Evolutionary conservation across 805 yeast species (phyloP), one percentile per base, ranked within the genome.

Genomic region (Isabelozyma rhagii): DNA sequence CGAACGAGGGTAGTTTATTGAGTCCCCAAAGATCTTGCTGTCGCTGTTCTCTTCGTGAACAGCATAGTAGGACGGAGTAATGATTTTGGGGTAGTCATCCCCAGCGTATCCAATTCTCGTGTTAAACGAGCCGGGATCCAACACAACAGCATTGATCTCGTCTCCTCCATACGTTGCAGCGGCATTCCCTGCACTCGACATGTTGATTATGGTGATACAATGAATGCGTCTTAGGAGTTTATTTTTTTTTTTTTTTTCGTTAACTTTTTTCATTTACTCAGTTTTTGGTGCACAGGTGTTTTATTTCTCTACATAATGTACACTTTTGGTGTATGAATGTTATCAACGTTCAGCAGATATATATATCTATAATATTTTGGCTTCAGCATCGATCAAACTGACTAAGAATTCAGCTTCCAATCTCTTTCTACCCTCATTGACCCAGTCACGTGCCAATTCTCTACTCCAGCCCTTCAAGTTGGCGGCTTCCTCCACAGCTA

Each of bases 21-120:
- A 61, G 39, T 75, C 73, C 14, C 76, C 78, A 54, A 69, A 73
- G 48, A 55, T 61, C 57, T 52, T 58, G 25, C 50, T 47, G 7
- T 49, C 41, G 34, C 42, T 47, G 21, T 56, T 17, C 47, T 52
- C 49, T 57, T 58, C 29, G 54, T 28, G 8, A 84, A 87, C 18
- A n/a, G 66, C 71, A 60, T 82, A 89, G 52, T 67, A 78, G 0
- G 97, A 87, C 3, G 97, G 94, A 10, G 85, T 66, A 21, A 87
- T 81, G 4, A 84, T 71, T 54, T 85, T 81, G 10, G 99, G 99
- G 47, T 82, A 78, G 63, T 92, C 97, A 50, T 90, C 93, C 9
- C 98, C 98, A 3, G 97, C 92, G 67, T 82, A 91, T 1, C 99
- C 99, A 15, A 86, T 82, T 47, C 93, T 82, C 6, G 97, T 90